Evolutionary conservation across 2,329 filamentous ascomycete species (phyloP).

Genomic region (Beauveria scarabaeidicola): DNA sequence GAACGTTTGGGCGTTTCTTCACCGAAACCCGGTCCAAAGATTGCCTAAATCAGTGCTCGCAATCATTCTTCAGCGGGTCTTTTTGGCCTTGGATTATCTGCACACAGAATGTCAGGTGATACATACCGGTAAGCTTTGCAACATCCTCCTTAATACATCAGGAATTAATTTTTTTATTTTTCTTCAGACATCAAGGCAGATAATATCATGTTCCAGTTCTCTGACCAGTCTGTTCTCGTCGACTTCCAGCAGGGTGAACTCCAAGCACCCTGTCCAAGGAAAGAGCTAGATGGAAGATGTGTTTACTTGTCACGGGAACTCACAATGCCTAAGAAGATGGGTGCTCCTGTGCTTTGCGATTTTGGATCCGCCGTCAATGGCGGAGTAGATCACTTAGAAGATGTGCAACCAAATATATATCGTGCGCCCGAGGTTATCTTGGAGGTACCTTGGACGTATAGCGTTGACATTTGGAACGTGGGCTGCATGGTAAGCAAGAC

Average conservation of each 20-base stretch:
- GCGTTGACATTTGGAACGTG: conserved; percentile 43
- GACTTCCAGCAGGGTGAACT: conserved; percentile 29
- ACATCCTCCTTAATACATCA: too few relatives aligned
- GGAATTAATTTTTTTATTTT: too few relatives aligned
- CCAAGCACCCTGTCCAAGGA: conserved; percentile 27
- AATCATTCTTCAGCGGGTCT: conserved; percentile 29
- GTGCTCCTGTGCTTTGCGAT: conserved; percentile 36
- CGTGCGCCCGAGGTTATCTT: too few relatives aligned
- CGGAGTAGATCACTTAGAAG: conserved; percentile 24
- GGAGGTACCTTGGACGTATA: background rate
- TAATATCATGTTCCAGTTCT: conserved; percentile 25
- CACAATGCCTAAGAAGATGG: conserved; percentile 22
- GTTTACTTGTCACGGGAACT: conserved; percentile 27
- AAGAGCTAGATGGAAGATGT: conserved; percentile 27
- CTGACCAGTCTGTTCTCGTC: background rate
- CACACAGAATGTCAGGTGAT: conserved; percentile 37
- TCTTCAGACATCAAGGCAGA: background rate
- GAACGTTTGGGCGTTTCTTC: background rate
- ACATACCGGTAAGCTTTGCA: conserved; percentile 31
- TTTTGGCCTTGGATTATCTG: conserved; percentile 36
- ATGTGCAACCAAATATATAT: conserved; percentile 18
- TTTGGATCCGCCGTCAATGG: conserved; percentile 37
- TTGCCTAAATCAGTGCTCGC: conserved; percentile 16
- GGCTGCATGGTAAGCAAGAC: conserved; percentile 37
- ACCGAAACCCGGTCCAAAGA: background rate